Evolutionary conservation across 2,329 filamentous ascomycete genomes (phyloP), one percentile per base, ranked within the genome.

Genomic region (Fusarium newnesense): DNA sequence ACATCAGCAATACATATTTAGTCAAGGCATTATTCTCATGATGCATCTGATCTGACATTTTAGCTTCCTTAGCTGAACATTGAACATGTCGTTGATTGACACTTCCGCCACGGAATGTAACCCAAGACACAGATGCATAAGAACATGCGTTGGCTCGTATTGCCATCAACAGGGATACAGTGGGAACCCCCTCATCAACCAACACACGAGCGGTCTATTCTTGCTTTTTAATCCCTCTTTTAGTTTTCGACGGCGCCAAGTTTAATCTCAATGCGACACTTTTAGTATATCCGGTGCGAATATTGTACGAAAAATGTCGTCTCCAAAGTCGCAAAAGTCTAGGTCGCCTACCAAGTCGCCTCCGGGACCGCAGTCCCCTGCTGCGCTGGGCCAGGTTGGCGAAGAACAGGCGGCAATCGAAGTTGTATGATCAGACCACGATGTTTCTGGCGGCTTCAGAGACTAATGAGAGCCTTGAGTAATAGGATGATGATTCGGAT

Each of bases 401-500:
- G 37, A n/a, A 12, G 39, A n/a, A 1, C 34, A 64, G 21, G 43
- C 46, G 8, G 40, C 39, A 28, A 73, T 73, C 21, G 70, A 73
- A 63, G 70, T 73, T 18, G 70, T 73, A 61, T 10, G 70, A 24
- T 50, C 26, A 32, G 2, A 4, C 26, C 46, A 13, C 0, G 2
- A 7, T 5, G 1, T 2, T 8, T 15, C 9, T 15, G 18, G 3
- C 2, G 7, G 2, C 0, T 9, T 28, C 5, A 11, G 10, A 13
- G 1, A 13, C 62, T 67, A 4, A 67, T 11, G 2, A 30, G 21
- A 24, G 2, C 2, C 0, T 24, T 28, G 19, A 4, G 4, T 4
- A 1, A 50, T 2, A 74, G 71, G 72, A 72, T 4, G 44, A 69
- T 19, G 68, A 74, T 46, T 59, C 71, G 2, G 71, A 74, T 24